Base-by-base conservation (phyloP, 1,284 basidiomycete genomes). In the Sporisorium reilianum region DNA sequence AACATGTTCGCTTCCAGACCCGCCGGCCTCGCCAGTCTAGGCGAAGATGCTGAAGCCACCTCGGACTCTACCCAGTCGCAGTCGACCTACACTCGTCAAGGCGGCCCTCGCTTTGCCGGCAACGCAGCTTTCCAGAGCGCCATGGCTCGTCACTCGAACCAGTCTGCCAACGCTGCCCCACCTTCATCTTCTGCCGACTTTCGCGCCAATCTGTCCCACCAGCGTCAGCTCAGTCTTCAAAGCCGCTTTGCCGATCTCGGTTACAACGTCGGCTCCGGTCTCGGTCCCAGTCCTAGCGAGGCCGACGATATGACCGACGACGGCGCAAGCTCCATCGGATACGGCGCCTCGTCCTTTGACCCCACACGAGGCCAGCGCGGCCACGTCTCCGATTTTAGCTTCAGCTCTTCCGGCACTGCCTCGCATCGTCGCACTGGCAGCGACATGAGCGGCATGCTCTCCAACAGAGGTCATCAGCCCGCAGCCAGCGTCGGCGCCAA, bases 401-500 rank as follows among this genome's bases (percentile, higher is more conserved):
- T 71, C 42, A 54, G 64, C 57, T 52, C 59, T n/a, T 49, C 71
- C 22, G 63, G 36, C 52, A 66, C 48, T 25, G 62, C 36, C 50
- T 59, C 64, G 36, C 80, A 80, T 42, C 75, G 80, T 38, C 67
- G 81, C 50, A 73, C 67, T 7, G 79, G 73, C 26, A 77, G 75
- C 52, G 81, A 82, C n/a, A 63, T 78, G 55, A 80, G 65, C 64
- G 76, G 59, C 30, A 45, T 66, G 48, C 56, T 71, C 41, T 49
- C 57, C 49, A 72, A 55, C 50, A 40, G 66, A 28, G 57, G 74
- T 14, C 77, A 79, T 28, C 60, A 57, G n/a, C 58, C 68, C 34
- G 64, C 75, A 12, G 64, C 77, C 92, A 95, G 81, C 93, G 95
- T 80, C 90, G 93, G 78, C 91, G 90, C 25, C 91, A 94, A 81